A percentile compares a stretch with the other conserved stretches of the same genome.
Conservation (phyloP, 2,329 filamentous ascomycete genomes). For the Knufia fluminis region DNA sequence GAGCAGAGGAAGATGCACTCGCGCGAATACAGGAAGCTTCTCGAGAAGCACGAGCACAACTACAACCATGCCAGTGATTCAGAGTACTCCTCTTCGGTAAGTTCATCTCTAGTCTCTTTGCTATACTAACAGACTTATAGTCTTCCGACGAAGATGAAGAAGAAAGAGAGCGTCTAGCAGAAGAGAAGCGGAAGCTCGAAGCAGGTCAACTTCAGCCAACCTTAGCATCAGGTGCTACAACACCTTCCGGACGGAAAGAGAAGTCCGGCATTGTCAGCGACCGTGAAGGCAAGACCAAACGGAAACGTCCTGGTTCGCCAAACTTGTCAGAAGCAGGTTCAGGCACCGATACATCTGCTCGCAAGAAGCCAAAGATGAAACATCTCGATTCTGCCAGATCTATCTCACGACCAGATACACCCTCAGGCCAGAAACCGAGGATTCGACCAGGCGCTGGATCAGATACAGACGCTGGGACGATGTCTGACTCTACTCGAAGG, state of each 20-base stretch:
- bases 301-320: constrained; percentile 80
- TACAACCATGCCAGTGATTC: constrained; percentile 73
- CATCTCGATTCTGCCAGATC: constrained; percentile 41
- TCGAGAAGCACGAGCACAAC: constrained; percentile 78
- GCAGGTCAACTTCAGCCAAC: constrained; percentile 33
- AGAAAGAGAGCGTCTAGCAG: constrained; percentile 45
- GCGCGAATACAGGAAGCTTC: constrained; percentile 67
- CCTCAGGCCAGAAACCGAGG: constrained; percentile 2
- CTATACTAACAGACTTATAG: constrained; percentile 24
- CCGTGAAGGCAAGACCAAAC: constrained; percentile 37
- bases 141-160: constrained; percentile 51
- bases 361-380: constrained; percentile 65
- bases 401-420: constrained; percentile 27
- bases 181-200: constrained; percentile 46
- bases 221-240: constrained; percentile 53
- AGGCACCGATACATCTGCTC: constrained; percentile 67
- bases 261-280: constrained; percentile 38
- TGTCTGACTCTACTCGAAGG: constrained; percentile 2
- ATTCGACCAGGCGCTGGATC: constrained; percentile 1
- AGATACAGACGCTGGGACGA: constrained; percentile 1
- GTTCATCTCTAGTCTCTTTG: constrained; percentile 25
- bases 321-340: constrained; percentile 75
- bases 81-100: constrained; percentile 44
- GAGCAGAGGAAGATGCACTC: constrained; percentile 61
- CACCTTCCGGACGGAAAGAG: constrained; percentile 49